Base-by-base conservation (phyloP, 306 rosid species). In the Dicorynia guianensis region DNA sequence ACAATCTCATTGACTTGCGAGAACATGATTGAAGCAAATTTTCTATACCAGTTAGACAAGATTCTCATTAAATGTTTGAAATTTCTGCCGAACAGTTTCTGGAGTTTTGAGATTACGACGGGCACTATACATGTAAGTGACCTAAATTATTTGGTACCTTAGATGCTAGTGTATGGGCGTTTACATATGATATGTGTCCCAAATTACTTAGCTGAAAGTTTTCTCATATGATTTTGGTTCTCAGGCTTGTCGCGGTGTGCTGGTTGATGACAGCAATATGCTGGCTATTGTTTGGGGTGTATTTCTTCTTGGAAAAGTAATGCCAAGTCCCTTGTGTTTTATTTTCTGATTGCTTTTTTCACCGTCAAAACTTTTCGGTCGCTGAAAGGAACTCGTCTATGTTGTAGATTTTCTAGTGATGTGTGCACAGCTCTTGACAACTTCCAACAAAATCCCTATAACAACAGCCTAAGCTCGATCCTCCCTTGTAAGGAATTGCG, bases 201-300 rank as follows among this genome's bases (percentile, higher is more conserved):
- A 48, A 49, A 57, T 9, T 50, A 8, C 15, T 11, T 17, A 52
- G 72, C 18, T 55, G 18, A 36, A 50, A 56, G 11, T 13, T 67
- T 63, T 65, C 5, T 39, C 57, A 65, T 43, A 25, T 38, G 34
- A 48, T 40, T 71, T 65, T 70, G 30, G 54, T 33, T 80, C 76
- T 62, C 87, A 92, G 97, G 59, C 79, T 90, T 75, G 79, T 85
- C 20, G 0, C 77, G 39, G n/a, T 90, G 0, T 90, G 91, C 80
- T 92, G 97, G 96, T 59, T 87, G 78, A 63, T 90, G 65, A 85
- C 88, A 25, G 80, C 75, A 72, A 52, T 90, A 44, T 87, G 91
- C 78, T 92, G 92, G 92, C 15, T 93, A 33, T 86, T 87, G 71
- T 88, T 85, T 62, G 97, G 92, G 63, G 56, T 87, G 42, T 93